Conservation (phyloP, 108 stramenopile species). For the Cylindrotheca closterium region DNA sequence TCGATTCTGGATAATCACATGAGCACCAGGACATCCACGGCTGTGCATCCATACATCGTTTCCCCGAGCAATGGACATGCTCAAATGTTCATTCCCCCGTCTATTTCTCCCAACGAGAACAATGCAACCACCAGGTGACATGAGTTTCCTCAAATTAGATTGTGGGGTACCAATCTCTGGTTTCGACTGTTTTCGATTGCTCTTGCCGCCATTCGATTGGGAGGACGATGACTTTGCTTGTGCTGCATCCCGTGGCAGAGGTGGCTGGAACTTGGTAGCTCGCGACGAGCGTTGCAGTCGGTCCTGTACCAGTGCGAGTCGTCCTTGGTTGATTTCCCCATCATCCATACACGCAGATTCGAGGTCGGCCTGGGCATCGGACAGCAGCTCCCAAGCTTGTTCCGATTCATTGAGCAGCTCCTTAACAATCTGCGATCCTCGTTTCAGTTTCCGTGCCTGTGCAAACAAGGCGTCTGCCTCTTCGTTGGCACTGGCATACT, state of each 20-base stretch:
- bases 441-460: conserved; percentile 75
- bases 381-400: conserved; percentile 41
- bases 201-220: conserved; percentile 20
- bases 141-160: conserved; percentile 61
- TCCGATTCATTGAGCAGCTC: conserved; percentile 55
- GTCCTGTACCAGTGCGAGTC: conserved; percentile 55
- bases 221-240: conserved; percentile 6
- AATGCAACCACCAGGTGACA: conserved; percentile 66
- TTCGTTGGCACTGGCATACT: conserved; percentile 61
- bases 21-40: conserved; percentile 61
- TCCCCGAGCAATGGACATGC: conserved; percentile 63
- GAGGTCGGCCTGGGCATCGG: conserved; percentile 50
- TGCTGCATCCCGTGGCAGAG: conserved; percentile 14
- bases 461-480: conserved; percentile 85
- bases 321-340: conserved; percentile 52
- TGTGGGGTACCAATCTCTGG: conserved; percentile 42
- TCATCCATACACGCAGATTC: conserved; percentile 32
- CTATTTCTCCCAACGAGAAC: conserved; percentile 85
- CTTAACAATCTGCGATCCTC: conserved; percentile 69
- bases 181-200: conserved; percentile 13
- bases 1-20: conserved; percentile 71
- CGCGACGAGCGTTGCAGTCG: conserved; percentile 56
- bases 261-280: conserved; percentile 54
- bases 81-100: conserved; percentile 82
- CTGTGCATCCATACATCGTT: conserved; percentile 86